Percentiles rank a stretch among this genome's conserved stretches.
These are phyloP conservation scores for Spergularia bocconei DNA, from an alignment of 148 eudicot species.

Conservation along the genomic window DNA sequence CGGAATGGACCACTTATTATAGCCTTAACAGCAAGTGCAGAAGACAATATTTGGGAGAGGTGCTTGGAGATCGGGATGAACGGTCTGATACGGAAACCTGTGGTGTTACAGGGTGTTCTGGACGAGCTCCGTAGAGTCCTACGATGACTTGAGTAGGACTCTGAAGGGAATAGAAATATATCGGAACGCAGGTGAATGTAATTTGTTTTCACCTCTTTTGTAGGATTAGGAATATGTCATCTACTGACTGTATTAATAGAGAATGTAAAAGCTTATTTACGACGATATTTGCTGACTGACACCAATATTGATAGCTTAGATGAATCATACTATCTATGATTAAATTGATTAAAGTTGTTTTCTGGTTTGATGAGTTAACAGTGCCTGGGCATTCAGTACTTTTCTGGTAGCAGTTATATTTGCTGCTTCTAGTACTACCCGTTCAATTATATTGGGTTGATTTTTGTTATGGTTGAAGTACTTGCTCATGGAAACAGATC, in stretches of 20 bases:
- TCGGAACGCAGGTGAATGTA: conserved; percentile 1
- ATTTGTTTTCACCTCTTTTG: background rate
- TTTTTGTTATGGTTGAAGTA: no score
- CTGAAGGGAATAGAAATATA: background rate
- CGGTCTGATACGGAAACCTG: conserved; percentile 69
- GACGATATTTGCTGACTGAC: background rate
- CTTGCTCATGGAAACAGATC: no score
- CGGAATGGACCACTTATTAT: conserved; percentile 54
- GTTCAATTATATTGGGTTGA: no score
- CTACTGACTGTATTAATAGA: background rate
- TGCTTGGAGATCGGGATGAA: conserved; percentile 66
- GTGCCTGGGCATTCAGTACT: no score
- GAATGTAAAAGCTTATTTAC: background rate
- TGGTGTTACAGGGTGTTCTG: conserved; percentile 57
- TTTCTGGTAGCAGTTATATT: no score
- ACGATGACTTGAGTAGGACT: conserved; percentile 11
- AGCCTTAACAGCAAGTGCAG: conserved; percentile 69
- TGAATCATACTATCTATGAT: background rate
- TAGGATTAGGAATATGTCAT: background rate
- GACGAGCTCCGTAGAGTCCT: conserved; percentile 65
- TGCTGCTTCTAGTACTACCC: no score
- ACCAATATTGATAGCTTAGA: background rate
- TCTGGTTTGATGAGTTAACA: background rate
- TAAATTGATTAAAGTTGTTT: background rate
- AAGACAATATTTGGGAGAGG: conserved; percentile 61